Base-by-base conservation (phyloP, 2,329 filamentous ascomycete genomes). In the Didymellaceae sp. region DNA sequence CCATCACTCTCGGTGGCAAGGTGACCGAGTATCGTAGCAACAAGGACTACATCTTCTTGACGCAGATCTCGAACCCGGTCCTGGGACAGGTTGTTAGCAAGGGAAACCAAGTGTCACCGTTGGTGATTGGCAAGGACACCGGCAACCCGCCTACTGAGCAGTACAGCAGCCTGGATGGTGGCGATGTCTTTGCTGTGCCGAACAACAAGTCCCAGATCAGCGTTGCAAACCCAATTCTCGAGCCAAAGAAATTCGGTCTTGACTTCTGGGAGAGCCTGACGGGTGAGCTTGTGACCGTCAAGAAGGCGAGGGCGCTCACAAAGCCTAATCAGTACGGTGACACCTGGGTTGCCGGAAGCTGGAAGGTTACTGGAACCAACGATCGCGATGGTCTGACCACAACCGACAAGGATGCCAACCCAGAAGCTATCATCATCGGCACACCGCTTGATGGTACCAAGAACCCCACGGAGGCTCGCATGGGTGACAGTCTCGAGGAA, bases 231-330 rank as follows among this genome's bases (percentile, higher is more conserved):
- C 86, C 86, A 0, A 74, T 75, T 11, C 77, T 90, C 30, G 69
- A 86, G 53, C 86, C 86, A 2, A 73, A 74, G 17, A 72, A 75
- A 32, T 90, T 86, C 62, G 87, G 87, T 2, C 75, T 90, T 22
- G 87, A 90, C 68, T 90, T 89, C 65, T 90, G 87, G 87, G 85
- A 90, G 78, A 86, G 82, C 55, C 72, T 90, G 50, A 78, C 76
- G 45, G 87, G 86, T 21, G 85, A 89, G 70, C 76, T 89, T 6
- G 86, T 90, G 11, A 88, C 83, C 0, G 74, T 90, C 37, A 78
- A 77, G 58, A 78, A 73, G 35, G 81, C 84, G 1, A 78, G 75
- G 10, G 84, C 82, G 33, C 71, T 89, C 35, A 77, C 79, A 41
- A 82, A 82, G 46, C 83, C 87, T 2, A 89, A 86, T 66, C 75